Base-by-base conservation (phyloP, 2,329 filamentous ascomycete genomes). In the Penicillium sp. region DNA sequence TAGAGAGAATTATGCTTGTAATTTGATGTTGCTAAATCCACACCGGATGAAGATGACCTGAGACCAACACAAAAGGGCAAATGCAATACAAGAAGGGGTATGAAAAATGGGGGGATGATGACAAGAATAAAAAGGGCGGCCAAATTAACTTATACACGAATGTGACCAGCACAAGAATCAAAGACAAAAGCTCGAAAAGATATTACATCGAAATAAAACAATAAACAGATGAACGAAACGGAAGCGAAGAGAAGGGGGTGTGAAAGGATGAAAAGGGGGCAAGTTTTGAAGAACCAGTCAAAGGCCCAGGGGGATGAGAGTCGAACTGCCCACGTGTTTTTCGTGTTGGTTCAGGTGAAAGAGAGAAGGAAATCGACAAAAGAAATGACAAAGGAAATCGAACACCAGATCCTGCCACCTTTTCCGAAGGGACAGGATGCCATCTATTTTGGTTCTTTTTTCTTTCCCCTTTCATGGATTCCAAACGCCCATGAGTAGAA, bases 371-470 rank as follows among this genome's bases (percentile, higher is more conserved):
- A 56, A 67, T 72, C 67, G 74, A 73, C 74, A 74, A 74, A 73
- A 69, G 75, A 69, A 75, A 73, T 74, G 75, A 66, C 83, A 77
- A 79, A 83, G 76, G 71, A 80, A 82, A 81, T 69, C 67, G 64
- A 66, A 62, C 57, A 57, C 43, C 43, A 48, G 53, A 53, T 49
- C 55, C 60, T 56, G 49, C 49, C 51, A 49, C 42, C 22, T 42
- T 26, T 42, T 33, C 35, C 37, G 14, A 43, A 49, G 49, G 52
- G 53, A 57, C 54, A 57, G 50, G 53, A 60, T 55, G 55, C 56
- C 59, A 60, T 56, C 60, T 63, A 56, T 60, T 48, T 53, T 57
- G 56, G 45, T 62, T 44, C 39, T 51, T 49, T 56, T 60, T 59
- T 53, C 58, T 52, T 57, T 57, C 56, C 50, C 55, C 46, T 52